Evolutionary conservation across 345 rosid species (phyloP).

Genomic region (Camelina neglecta): DNA sequence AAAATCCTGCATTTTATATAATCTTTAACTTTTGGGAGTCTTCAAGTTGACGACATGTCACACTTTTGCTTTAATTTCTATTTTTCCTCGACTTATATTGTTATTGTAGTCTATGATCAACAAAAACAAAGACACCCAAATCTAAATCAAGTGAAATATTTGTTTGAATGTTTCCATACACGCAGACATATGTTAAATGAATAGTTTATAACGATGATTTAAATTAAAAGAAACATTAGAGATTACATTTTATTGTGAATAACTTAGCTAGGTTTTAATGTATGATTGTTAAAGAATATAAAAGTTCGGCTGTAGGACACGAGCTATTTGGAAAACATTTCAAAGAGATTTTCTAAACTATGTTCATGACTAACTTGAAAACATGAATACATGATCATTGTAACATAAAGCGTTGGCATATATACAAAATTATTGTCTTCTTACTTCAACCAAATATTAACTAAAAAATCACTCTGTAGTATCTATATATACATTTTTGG

Average conservation of each 20-base stretch:
- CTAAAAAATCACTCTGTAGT: no score
- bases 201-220: not conserved
- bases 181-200: not conserved
- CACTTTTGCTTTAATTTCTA: conserved; percentile 17
- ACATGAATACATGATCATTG: not conserved
- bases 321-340: not conserved
- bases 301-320: not conserved
- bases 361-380: not conserved
- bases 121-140: not conserved
- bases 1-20: conserved; percentile 3
- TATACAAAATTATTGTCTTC: no score
- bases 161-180: conserved; percentile 14
- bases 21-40: conserved; percentile 33
- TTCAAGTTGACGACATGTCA: conserved; percentile 37
- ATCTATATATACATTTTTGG: no score
- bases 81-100: conserved; percentile 2
- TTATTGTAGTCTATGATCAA: not conserved
- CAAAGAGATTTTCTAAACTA: not conserved
- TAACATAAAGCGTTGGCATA: conserved; percentile 5
- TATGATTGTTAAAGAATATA: not conserved
- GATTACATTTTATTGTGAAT: not conserved
- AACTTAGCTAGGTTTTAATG: not conserved
- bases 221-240: not conserved
- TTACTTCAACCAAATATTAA: no score
- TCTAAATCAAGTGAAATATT: conserved; percentile 17